A percentile compares a stretch with the other conserved stretches of the same genome.
Evolutionary conservation across 169 alveolate genomes (phyloP).

Genomic region (Plasmodium vivax): DNA sequence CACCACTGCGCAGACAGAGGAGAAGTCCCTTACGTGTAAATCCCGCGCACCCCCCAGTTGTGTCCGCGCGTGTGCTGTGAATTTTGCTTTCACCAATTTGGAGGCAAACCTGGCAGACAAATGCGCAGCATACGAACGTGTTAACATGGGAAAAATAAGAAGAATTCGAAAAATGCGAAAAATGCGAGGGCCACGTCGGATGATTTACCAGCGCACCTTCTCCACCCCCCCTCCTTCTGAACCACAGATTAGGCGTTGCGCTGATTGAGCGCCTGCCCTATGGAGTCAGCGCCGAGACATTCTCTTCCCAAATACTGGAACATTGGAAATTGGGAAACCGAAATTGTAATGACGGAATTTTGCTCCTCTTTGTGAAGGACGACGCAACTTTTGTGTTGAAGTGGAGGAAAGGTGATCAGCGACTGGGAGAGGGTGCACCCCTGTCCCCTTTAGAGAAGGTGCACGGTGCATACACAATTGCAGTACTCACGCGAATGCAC

Average conservation of each 20-base stretch:
- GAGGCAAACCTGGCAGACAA: neutral
- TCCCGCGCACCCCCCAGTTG: neutral
- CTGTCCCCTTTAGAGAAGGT: neutral
- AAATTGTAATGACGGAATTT: slow-evolving; percentile 59
- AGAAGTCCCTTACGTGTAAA: slow-evolving; percentile 66
- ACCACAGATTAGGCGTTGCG: slow-evolving; percentile 63
- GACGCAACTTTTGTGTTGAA: slow-evolving; percentile 43
- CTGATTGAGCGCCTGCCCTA: slow-evolving; percentile 42
- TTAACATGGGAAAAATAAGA: neutral
- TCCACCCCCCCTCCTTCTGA: neutral
- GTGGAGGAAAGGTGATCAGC: slow-evolving; percentile 63
- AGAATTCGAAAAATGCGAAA: neutral
- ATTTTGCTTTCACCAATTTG: neutral
- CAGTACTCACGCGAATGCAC: neutral
- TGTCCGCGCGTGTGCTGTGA: neutral
- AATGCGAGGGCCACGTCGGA: neutral
- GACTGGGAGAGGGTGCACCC: neutral
- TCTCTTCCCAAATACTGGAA: slow-evolving; percentile 47
- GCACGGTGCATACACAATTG: neutral
- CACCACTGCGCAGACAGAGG: slow-evolving; percentile 47
- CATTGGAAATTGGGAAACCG: slow-evolving; percentile 55
- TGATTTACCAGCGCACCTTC: neutral
- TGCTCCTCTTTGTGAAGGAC: slow-evolving; percentile 68
- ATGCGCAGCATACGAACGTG: neutral
- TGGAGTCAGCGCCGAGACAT: slow-evolving; percentile 69